A percentile compares a stretch with the other conserved stretches of the same genome.
These are phyloP conservation scores for Trametes maxima DNA, from an alignment of 768 basidiomycete genomes.

Conservation along the genomic window DNA sequence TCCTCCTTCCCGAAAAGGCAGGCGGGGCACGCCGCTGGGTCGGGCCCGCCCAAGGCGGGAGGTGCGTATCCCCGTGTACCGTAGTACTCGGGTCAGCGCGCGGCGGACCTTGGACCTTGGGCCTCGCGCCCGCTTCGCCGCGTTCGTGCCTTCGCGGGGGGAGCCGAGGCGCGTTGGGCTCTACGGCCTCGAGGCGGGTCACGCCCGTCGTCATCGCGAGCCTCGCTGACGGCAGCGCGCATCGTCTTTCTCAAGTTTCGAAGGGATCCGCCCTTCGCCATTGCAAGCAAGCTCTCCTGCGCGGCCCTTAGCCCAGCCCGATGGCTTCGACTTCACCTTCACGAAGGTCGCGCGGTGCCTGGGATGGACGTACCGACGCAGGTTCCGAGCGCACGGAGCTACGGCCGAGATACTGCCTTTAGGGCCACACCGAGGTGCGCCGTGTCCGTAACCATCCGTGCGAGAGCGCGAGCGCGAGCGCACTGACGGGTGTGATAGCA, in stretches of 20 bases:
- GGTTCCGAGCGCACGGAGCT: background rate
- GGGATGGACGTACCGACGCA: no score
- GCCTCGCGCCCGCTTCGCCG: background rate
- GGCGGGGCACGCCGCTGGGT: background rate
- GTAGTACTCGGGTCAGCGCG: background rate
- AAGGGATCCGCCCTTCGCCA: background rate
- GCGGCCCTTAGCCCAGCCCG: no score
- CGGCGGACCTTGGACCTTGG: background rate
- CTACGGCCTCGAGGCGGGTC: background rate
- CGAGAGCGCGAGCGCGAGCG: no score
- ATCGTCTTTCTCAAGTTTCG: background rate
- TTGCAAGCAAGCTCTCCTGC: no score
- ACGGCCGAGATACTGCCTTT: conserved; percentile 1
- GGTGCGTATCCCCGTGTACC: background rate
- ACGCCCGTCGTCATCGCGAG: background rate
- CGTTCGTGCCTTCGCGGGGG: background rate
- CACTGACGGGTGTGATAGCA: no score
- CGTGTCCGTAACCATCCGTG: background rate
- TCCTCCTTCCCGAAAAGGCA: background rate
- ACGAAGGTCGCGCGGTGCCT: no score
- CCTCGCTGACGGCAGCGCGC: background rate
- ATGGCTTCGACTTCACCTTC: no score
- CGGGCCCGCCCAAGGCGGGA: background rate
- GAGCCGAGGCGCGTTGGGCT: background rate
- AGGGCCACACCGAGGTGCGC: background rate